Base-by-base conservation (phyloP, 73 alveolate species). In the Paramecium caudatum region DNA sequence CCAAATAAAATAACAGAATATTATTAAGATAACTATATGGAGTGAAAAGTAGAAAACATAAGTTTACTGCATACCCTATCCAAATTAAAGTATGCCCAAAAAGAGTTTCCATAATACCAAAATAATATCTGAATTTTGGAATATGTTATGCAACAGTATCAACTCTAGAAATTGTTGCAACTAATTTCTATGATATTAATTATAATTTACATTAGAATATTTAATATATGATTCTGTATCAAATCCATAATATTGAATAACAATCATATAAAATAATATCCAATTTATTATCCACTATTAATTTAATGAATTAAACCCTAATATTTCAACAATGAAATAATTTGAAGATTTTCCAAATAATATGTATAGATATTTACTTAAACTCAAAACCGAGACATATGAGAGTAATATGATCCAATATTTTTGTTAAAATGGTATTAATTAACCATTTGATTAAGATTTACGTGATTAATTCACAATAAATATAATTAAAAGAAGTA, bases 11-110 rank as follows among this genome's bases (percentile, higher is more conserved):
- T 41, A 74, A 21, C 19, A 74, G 32, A 21, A 74, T 3, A 16
- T 30, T 37, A 45, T 74, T 74, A 7, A 74, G 43, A 17, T 74
- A 74, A 27, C 55, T 27, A 39, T 37, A 74, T 9, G 88, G 88
- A 1, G 88, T 41, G 30, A 41, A 74, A 7, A 74, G 19, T 25
- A 74, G 21, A 41, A 41, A 37, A 45, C 88, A 74, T 3, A 74
- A 8, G 32, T 74, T 74, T 3, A 74, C 32, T 4, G 43, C 47
- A 45, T 37, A 74, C 0, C 69, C 88, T 41, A 68, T 7, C 88
- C 88, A 74, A 19, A 74, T 74, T 34, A 74, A 74, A 34, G 33
- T 39, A 12, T 45, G 43, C 4, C 49, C 25, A 65, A 16, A 33
- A 13, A 65, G 1, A 0, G 49, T 33, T 33, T 65, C 83, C 17